Evolutionary conservation across 345 rosid species (phyloP).

Genomic region (Pistacia integerrima): DNA sequence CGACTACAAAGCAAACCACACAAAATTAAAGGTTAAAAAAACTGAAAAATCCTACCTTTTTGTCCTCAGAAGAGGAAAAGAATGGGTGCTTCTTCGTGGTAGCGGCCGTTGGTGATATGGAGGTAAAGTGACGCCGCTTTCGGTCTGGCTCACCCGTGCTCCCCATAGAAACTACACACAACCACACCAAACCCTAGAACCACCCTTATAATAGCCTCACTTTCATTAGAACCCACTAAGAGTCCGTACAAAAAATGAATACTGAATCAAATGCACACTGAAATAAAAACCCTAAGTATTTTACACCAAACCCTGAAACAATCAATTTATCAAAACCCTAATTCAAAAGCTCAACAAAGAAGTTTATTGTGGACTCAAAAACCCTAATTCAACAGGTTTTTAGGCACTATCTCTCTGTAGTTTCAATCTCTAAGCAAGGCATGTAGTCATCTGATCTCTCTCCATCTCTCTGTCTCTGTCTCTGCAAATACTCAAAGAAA

Average conservation of each 20-base stretch:
- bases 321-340: slow-evolving; percentile 9
- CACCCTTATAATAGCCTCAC: slow-evolving; percentile 22
- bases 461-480: slow-evolving; percentile 5
- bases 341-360: slow-evolving; percentile 1
- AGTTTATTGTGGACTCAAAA: neutral
- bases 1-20: neutral
- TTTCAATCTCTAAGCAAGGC: neutral
- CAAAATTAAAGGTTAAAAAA: neutral
- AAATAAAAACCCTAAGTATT: slow-evolving; percentile 8
- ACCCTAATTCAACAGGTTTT: neutral
- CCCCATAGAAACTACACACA: slow-evolving; percentile 55
- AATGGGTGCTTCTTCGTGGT: slow-evolving; percentile 69
- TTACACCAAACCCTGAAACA: slow-evolving; percentile 1
- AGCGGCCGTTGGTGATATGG: slow-evolving; percentile 73
- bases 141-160: slow-evolving; percentile 93
- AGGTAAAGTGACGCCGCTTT: slow-evolving; percentile 78
- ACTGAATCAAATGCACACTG: neutral
- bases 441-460: slow-evolving; percentile 2
- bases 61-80: slow-evolving; percentile 74
- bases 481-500: slow-evolving; percentile 12
- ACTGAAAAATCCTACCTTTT: slow-evolving; percentile 45
- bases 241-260: neutral
- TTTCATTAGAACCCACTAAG: slow-evolving; percentile 25
- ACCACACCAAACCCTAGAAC: slow-evolving; percentile 40
- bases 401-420: neutral